These are phyloP conservation scores for Solanum chmielewskii DNA, from an alignment of 257 asterid species.

Conservation along the genomic window DNA sequence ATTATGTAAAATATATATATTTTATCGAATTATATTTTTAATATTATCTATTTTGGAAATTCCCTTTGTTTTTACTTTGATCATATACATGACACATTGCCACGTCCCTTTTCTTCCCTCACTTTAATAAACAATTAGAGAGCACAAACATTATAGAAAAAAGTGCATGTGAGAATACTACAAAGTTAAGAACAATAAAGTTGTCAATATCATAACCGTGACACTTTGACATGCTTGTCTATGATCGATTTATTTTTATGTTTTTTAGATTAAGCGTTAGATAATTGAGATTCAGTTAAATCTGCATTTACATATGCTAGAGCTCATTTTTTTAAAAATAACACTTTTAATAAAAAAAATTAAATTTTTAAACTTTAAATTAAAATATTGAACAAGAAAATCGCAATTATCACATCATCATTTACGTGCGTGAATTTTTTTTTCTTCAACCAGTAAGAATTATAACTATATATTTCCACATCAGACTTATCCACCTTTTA, in stretches of 20 bases:
- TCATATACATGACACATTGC: neutral
- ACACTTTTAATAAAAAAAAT: too few species aligned
- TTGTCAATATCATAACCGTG: slow-evolving; percentile 23
- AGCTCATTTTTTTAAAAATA: too few species aligned
- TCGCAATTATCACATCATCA: too few species aligned
- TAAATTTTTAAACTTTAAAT: too few species aligned
- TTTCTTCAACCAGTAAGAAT: neutral
- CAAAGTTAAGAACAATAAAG: neutral
- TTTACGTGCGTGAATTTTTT: neutral
- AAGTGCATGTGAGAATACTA: neutral
- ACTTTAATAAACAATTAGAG: neutral
- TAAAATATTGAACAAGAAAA: too few species aligned
- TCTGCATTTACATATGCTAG: accelerated
- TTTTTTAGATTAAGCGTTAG: too few species aligned
- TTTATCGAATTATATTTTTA: too few species aligned
- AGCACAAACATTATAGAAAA: neutral
- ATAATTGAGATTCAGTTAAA: too few species aligned
- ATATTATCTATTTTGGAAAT: too few species aligned
- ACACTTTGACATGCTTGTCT: neutral
- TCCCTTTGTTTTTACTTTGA: neutral
- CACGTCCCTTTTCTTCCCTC: neutral
- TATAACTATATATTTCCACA: slow-evolving; percentile 13
- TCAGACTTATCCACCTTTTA: slow-evolving; percentile 29
- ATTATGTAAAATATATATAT: too few species aligned
- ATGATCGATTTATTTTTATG: too few species aligned